Evolutionary conservation across 306 rosid genomes (phyloP), one percentile per base, ranked within the genome.

Genomic region (Crataegus laevigata): DNA sequence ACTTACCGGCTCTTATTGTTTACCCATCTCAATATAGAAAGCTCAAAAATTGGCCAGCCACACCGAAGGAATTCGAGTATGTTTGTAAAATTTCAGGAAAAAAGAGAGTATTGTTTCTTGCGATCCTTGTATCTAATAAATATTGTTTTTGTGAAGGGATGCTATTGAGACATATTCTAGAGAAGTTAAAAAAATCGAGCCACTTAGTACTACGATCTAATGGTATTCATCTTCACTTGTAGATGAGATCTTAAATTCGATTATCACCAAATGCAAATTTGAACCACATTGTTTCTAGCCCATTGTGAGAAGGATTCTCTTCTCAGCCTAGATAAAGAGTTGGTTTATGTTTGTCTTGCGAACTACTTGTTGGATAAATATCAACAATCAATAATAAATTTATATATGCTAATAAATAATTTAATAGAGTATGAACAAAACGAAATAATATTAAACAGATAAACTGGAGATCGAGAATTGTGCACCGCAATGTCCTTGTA

Each of bases 31-130:
- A 8, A 0, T 75, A 51, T 19, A 60, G 84, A 73, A 83, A 76
- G 50, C 78, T 72, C 58, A 59, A 45, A n/a, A 11, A 75, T 57
- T 85, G 85, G 88, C 85, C 88, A 30, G 54, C 60, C 21, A 38
- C 66, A 15, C 83, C 84, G 1, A 1, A 66, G 36, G 58, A 67
- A 15, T 83, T 78, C 83, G 12, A 38, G 43, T 38, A 38, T 38
- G 43, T 38, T 0, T 9, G 43, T 9, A 40, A 40, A 40, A 40
- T 40, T 32, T 71, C 40, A 13, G 11, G 52, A 26, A 4, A 68
- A 40, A 34, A 68, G 1, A 10, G 6, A 70, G 22, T 25, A 5
- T 25, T 59, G 8, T 24, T 24, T 59, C 15, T 4, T 59, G 13
- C 15, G 32, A 59, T 40, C 43, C 43, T 9, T 40, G 43, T 2